Evolutionary conservation across 805 yeast species (phyloP), one percentile per base, ranked within the genome.

Genomic region (Candida maesae): DNA sequence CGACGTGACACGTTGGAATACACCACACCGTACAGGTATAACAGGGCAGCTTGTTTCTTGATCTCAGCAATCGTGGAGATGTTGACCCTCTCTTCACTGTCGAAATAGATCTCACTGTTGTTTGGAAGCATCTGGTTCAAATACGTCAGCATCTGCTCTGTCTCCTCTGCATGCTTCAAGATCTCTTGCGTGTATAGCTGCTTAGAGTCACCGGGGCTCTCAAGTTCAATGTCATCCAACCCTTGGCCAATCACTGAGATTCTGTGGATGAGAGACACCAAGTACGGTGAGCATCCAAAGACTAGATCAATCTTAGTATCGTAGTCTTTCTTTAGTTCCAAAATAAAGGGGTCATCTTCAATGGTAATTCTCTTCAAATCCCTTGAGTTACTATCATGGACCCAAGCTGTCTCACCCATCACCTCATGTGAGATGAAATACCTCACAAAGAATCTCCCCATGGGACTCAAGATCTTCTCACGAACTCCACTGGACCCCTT

Each of bases 381-480:
- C 13, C 44, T 33, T 10, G 39, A 18, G 20, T 41, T 33, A 14
- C 39, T 40, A 24, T 58, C 59, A 31, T 52, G 50, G 15, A 55
- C 52, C 70, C 68, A 66, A 2, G 67, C 69, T 0, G 73, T 68
- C 35, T 66, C 69, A 3, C 71, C 69, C 70, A 69, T 64, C 2
- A 69, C 66, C 42, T 69, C 74, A 46, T 69, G 73, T 12, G 66
- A 55, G 6, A 65, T 58, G 44, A 69, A 64, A 44, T 67, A 68
- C 14, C 69, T 43, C 6, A 64, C 55, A 41, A 67, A 66, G 38
- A 68, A 67, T 23, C 51, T 58, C 10, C 59, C 61, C 39, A 67
- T 47, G 2, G 69, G 66, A 29, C 60, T 59, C 28, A 55, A 39
- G 17, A 43, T 45, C 35, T 50, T 58, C 26, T 53, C 50, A 33